A percentile compares a stretch with the other conserved stretches of the same genome.
Conservation (phyloP, 1,284 basidiomycete species). For the Anthracocystis panici-leucophaei region DNA sequence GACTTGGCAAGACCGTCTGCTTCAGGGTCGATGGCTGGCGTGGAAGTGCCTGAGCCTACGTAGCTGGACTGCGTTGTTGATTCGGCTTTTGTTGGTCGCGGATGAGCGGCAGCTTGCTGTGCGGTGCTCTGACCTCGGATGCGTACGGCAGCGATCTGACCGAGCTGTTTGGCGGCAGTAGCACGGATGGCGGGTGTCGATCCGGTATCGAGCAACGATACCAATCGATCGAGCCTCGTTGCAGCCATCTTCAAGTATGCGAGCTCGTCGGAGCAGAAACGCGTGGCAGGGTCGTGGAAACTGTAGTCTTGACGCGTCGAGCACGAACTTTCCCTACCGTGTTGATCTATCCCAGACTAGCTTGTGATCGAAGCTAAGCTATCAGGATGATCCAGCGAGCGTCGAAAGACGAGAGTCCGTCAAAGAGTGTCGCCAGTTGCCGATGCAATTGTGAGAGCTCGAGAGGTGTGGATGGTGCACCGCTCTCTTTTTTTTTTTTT, state of each 20-base stretch:
- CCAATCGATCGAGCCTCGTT: conserved; percentile 82
- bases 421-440: too few species aligned
- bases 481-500: neutral
- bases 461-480: neutral
- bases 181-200: conserved; percentile 85
- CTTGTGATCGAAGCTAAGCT: too few species aligned
- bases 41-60: conserved; percentile 39
- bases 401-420: neutral
- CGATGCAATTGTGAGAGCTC: neutral
- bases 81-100: conserved; percentile 26
- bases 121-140: conserved; percentile 70
- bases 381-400: neutral
- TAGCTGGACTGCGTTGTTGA: conserved; percentile 4
- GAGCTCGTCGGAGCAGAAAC: neutral
- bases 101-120: conserved; percentile 31
- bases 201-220: conserved; percentile 88
- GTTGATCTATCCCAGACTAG: too few species aligned
- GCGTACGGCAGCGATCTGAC: conserved; percentile 78
- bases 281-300: neutral
- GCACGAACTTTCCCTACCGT: too few species aligned
- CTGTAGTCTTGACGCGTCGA: neutral
- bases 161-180: conserved; percentile 91
- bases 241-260: conserved; percentile 37
- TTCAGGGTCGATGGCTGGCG: conserved; percentile 34
- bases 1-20: conserved; percentile 44